Conservation (phyloP, 495 filamentous ascomycete genomes). For the Bacidia rubella region DNA sequence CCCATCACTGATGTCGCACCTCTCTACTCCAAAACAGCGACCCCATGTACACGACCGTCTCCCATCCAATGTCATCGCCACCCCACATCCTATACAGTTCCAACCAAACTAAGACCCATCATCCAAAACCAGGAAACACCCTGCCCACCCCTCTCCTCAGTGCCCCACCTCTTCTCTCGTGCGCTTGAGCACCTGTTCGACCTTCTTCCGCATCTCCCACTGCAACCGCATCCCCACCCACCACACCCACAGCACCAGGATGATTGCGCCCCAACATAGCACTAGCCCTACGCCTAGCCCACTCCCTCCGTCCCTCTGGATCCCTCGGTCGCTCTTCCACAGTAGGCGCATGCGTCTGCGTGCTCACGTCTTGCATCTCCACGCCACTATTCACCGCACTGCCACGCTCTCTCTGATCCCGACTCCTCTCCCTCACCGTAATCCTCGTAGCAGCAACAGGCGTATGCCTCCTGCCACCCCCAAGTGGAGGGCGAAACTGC, state of each 20-base stretch:
- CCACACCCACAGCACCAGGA: neutral
- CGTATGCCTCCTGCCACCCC: neutral
- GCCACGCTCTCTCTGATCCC: neutral
- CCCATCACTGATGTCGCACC: no score
- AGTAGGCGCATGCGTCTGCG: neutral
- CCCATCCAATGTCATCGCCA: neutral
- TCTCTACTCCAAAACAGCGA: no score
- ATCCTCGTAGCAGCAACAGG: neutral
- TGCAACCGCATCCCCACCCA: conserved; percentile 4
- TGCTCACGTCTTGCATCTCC: neutral
- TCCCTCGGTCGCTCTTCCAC: neutral
- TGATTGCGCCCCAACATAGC: neutral
- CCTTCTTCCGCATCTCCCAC: conserved; percentile 1
- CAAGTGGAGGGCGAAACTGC: neutral
- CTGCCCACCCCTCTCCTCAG: conserved; percentile 6
- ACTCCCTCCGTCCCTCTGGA: neutral
- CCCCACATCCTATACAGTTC: neutral
- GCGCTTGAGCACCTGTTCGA: conserved; percentile 7
- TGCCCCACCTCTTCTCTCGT: neutral
- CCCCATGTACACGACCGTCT: no score
- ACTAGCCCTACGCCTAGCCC: neutral
- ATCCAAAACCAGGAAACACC: conserved; percentile 11
- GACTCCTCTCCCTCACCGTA: neutral
- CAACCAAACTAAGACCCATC: neutral
- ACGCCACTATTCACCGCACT: neutral